Evolutionary conservation across 2,329 filamentous ascomycete genomes (phyloP).

Genomic region (Bipolaris bicolor): DNA sequence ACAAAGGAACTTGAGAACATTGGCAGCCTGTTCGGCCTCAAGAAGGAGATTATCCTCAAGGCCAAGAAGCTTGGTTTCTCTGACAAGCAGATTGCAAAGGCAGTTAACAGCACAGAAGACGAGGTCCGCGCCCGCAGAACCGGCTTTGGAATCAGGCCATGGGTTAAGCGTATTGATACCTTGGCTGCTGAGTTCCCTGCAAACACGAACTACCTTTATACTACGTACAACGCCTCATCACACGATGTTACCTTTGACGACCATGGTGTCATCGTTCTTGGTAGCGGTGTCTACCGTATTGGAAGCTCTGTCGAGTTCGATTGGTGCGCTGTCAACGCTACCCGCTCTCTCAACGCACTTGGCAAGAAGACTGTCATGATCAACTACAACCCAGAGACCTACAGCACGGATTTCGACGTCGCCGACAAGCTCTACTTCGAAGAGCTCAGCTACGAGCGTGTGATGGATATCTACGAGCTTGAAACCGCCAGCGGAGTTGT

Average conservation of each 20-base stretch:
- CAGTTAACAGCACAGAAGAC: slow-evolving; percentile 85
- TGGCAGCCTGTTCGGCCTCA: slow-evolving; percentile 80
- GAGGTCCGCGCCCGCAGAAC: slow-evolving; percentile 84
- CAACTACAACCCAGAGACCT: slow-evolving; percentile 57
- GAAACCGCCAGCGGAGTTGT: slow-evolving; percentile 86
- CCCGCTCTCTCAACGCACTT: slow-evolving; percentile 79
- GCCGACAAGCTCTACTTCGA: slow-evolving; percentile 96
- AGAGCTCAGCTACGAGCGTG: slow-evolving; percentile 93
- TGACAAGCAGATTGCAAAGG: slow-evolving; percentile 89
- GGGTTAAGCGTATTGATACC: slow-evolving; percentile 98
- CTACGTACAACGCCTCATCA: slow-evolving; percentile 93
- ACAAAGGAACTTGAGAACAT: slow-evolving; percentile 83
- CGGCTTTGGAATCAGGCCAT: slow-evolving; percentile 87
- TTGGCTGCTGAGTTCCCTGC: slow-evolving; percentile 75
- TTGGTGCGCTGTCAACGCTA: slow-evolving; percentile 95
- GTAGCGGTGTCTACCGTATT: slow-evolving; percentile 96
- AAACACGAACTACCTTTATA: slow-evolving; percentile 69
- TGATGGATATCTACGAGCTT: slow-evolving; percentile 98
- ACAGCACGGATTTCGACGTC: slow-evolving; percentile 79
- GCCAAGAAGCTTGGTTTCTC: slow-evolving; percentile 99
- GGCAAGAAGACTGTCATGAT: slow-evolving; percentile 99
- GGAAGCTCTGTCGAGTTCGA: slow-evolving; percentile 98
- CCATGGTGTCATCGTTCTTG: slow-evolving; percentile 85
- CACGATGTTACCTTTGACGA: slow-evolving; percentile 96
- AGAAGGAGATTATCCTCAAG: slow-evolving; percentile 85